Conservation (phyloP, 2,329 filamentous ascomycete species). For the Fusarium drepaniforme region DNA sequence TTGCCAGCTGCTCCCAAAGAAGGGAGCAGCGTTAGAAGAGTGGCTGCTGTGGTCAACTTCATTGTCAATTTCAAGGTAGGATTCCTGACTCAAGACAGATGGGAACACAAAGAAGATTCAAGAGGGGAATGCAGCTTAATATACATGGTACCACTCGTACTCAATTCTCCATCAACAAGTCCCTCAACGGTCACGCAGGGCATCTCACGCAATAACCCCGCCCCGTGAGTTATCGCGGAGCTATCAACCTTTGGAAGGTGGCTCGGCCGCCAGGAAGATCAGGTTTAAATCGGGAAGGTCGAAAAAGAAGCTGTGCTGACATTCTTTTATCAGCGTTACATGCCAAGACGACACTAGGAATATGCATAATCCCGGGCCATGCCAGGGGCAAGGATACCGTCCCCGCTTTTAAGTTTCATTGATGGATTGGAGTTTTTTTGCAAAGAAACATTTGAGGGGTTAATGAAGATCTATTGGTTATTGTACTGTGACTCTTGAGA, state of each 20-base stretch:
- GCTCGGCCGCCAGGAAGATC: constrained; percentile 20
- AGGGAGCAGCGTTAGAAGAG: constrained; percentile 43
- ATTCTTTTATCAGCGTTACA: constrained; percentile 21
- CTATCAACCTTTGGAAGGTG: constrained; percentile 28
- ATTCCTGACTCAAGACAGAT: not conserved
- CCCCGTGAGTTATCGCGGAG: constrained; percentile 26
- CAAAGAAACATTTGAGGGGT: not conserved
- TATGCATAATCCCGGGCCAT: constrained; percentile 36
- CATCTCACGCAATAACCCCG: constrained; percentile 32
- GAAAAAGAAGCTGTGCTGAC: constrained; percentile 11
- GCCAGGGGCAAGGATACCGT: constrained; percentile 24
- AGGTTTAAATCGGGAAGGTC: constrained; percentile 29
- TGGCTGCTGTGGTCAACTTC: constrained; percentile 32
- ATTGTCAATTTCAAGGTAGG: constrained; percentile 7
- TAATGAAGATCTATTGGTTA: not conserved
- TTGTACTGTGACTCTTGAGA: not conserved
- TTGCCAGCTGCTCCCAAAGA: constrained; percentile 37
- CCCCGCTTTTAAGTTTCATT: not conserved
- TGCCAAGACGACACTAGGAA: constrained; percentile 36
- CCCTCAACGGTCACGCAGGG: not conserved
- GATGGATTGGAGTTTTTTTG: not conserved
- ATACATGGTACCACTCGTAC: constrained; percentile 10
- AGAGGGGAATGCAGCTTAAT: not conserved
- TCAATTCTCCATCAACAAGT: not conserved
- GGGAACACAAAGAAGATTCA: not conserved